phyloP scores from a whole-genome alignment of 140 eudicot genomes.

The Senecio squalidus region DNA sequence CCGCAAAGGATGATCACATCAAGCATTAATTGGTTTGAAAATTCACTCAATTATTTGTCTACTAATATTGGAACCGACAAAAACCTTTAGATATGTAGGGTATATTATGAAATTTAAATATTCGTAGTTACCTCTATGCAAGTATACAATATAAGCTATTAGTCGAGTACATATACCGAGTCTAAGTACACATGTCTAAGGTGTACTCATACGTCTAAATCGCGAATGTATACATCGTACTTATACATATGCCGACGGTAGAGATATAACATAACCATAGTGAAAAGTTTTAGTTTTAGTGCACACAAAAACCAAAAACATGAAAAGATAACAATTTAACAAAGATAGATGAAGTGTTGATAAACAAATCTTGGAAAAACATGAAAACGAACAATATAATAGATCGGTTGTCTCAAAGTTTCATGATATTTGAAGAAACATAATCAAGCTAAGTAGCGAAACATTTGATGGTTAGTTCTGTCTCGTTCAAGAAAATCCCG shows the following conservation, averaged over 20 bases:
- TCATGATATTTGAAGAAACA: neutral
- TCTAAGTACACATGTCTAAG: too few species aligned
- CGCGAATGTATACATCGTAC: too few species aligned
- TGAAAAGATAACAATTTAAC: neutral
- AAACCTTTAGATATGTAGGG: neutral
- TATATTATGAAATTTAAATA: too few species aligned
- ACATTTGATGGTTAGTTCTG: slow-evolving; percentile 55
- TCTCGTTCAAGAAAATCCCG: slow-evolving; percentile 72
- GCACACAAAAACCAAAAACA: neutral
- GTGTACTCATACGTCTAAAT: too few species aligned
- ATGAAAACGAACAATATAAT: neutral
- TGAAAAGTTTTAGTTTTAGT: too few species aligned
- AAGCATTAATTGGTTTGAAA: slow-evolving; percentile 29
- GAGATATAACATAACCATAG: too few species aligned
- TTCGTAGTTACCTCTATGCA: too few species aligned
- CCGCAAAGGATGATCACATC: slow-evolving; percentile 15
- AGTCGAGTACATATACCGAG: too few species aligned
- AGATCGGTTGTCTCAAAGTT: neutral
- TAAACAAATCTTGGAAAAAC: slow-evolving; percentile 1
- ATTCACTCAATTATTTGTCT: slow-evolving; percentile 9
- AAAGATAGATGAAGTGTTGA: neutral
- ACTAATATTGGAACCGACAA: slow-evolving; percentile 7
- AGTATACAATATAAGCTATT: too few species aligned
- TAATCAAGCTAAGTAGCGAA: slow-evolving; percentile 60
- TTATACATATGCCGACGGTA: too few species aligned